Evolutionary conservation across 2,329 filamentous ascomycete species (phyloP), one percentile per base, ranked within the genome.

Genomic region (Trichoderma sp.): DNA sequence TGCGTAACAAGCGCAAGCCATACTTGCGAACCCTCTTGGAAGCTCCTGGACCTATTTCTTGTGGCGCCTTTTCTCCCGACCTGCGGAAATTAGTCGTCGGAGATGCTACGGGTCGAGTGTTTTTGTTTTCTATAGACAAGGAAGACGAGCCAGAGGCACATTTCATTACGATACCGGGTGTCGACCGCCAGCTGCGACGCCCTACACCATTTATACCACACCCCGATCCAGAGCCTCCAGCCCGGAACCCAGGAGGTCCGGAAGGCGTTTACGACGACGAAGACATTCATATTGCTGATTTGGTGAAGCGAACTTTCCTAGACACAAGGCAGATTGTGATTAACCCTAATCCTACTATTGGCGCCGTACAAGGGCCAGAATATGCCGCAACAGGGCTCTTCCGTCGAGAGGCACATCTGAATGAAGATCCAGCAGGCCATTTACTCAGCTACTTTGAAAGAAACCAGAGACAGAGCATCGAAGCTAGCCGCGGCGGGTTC

Each of bases 71-170:
- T 70, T 89, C 87, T 0, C 84, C 84, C 0, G 85, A 89, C 73
- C 81, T 79, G 40, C 82, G 84, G 1, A 85, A 83, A 71, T 80
- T 91, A 1, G 81, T 86, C 1, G 79, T 91, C 13, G 88, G 88
- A 21, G 88, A 91, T 74, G 87, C 86, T 0, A 88, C 85, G 3
- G 88, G 88, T 0, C 84, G 87, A 7, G 82, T 90, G 0, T 88
- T 86, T 70, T 73, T 90, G 0, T 75, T 90, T 2, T 84, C 83
- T 0, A 75, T 85, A 3, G 82, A 87, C 68, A 80, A 84, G 21
- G 81, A 82, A 13, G 80, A 83, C 37, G 78, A 79, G 27, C 74
- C 76, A 0, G 73, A 77, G 11, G 72, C 76, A 0, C 74, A 80
- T 24, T 80, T 82, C 57, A 72, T 81, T 11, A 78, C 76, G 1